These are phyloP conservation scores for Escovopsis weberi DNA, from an alignment of 2,329 filamentous ascomycete genomes.

Conservation along the genomic window DNA sequence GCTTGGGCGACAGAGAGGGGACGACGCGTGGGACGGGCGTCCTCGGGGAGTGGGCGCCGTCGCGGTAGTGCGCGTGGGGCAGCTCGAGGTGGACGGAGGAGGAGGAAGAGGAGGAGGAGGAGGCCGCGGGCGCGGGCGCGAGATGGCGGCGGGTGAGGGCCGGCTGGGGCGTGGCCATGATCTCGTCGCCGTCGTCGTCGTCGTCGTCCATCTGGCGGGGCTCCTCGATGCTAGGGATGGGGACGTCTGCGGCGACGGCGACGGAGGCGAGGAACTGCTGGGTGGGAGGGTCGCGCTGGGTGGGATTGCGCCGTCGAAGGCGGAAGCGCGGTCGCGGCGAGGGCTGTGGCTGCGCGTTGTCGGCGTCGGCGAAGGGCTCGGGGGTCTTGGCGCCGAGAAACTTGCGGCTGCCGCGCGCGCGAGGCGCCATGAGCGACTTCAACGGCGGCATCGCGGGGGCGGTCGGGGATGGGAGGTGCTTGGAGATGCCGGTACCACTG, in stretches of 20 bases:
- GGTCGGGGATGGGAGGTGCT: slow-evolving; percentile 12
- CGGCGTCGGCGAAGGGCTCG: slow-evolving; percentile 28
- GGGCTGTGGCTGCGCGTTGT: slow-evolving; percentile 26
- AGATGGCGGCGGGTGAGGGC: slow-evolving; percentile 21
- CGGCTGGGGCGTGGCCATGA: slow-evolving; percentile 23
- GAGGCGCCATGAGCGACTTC: slow-evolving; percentile 28
- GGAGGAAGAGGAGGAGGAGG: slow-evolving; percentile 5
- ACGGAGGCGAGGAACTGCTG: slow-evolving; percentile 54
- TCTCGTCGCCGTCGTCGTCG: slow-evolving; percentile 26
- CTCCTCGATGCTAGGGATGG: slow-evolving; percentile 50
- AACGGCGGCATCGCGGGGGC: slow-evolving; percentile 29
- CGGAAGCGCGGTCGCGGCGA: slow-evolving; percentile 39
- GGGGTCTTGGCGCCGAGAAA: slow-evolving; percentile 33
- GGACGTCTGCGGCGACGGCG: slow-evolving; percentile 48
- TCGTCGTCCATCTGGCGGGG: slow-evolving; percentile 31
- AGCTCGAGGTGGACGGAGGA: slow-evolving; percentile 13
- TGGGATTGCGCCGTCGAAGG: slow-evolving; percentile 39
- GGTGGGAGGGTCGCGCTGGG: slow-evolving; percentile 41
- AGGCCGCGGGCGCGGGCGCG: too few relatives aligned
- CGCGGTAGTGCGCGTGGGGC: slow-evolving; percentile 19
- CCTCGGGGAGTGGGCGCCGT: slow-evolving; percentile 38
- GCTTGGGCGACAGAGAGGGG: slow-evolving; percentile 28
- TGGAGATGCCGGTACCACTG: too few relatives aligned
- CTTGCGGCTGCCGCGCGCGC: slow-evolving; percentile 28
- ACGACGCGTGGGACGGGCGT: slow-evolving; percentile 38